Percentiles rank a stretch among this genome's conserved stretches.
Evolutionary conservation across 2,329 filamentous ascomycete species (phyloP).

Genomic region (Alternaria tenuissima): DNA sequence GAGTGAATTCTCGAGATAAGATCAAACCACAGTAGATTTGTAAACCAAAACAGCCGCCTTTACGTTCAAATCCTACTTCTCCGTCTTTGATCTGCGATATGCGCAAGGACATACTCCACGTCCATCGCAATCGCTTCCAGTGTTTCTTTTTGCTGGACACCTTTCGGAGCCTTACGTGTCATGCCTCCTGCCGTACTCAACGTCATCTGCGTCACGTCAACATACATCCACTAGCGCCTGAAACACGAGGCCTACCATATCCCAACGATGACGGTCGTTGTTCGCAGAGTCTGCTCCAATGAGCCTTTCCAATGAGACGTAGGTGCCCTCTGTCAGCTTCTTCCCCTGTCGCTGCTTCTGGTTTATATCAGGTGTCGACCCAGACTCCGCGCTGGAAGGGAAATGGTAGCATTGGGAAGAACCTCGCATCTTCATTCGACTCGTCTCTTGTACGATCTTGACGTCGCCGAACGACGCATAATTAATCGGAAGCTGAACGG

Average conservation of each 20-base stretch:
- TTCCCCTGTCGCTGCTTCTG: conserved; percentile 53
- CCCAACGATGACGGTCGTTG: conserved; percentile 64
- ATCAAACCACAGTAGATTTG: not conserved
- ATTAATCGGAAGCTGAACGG: conserved; percentile 62
- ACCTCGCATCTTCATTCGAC: conserved; percentile 22
- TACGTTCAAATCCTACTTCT: not conserved
- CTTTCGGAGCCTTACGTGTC: conserved; percentile 62
- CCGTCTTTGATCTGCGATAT: conserved; percentile 23
- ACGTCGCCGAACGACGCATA: conserved; percentile 53
- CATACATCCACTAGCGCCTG: not conserved
- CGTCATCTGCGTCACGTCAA: conserved; percentile 71
- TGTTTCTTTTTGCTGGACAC: conserved; percentile 20
- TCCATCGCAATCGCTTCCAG: conserved; percentile 28
- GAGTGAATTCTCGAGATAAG: not conserved
- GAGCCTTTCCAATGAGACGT: conserved; percentile 68
- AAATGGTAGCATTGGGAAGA: conserved; percentile 15
- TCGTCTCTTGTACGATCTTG: conserved; percentile 21
- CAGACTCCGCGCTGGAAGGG: not conserved
- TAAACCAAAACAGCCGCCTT: not conserved
- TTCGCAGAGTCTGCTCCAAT: conserved; percentile 1
- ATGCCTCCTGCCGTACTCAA: conserved; percentile 72
- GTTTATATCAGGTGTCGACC: conserved; percentile 14
- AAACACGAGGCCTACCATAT: conserved; percentile 60
- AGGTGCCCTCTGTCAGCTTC: conserved; percentile 65
- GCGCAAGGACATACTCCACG: conserved; percentile 27